Evolutionary conservation across 2,329 filamentous ascomycete genomes (phyloP), one percentile per base, ranked within the genome.

Genomic region (Cyphellophora attinorum): DNA sequence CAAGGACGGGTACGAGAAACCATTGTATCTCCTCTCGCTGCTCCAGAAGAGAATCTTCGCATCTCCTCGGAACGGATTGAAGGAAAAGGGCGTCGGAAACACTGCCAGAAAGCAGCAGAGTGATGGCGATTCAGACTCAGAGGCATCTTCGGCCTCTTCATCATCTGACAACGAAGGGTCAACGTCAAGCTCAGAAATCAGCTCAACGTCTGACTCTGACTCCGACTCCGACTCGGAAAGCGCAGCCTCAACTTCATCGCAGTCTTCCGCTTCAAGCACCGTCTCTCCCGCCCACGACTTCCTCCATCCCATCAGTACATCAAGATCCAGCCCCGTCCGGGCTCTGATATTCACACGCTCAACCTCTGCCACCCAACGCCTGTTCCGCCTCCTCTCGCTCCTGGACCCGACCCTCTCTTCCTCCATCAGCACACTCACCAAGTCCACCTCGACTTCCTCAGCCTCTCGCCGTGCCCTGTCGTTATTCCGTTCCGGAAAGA

Each of bases 311-410:
- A 85, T 1, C 85, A 94, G 60, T 82, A 86, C 89, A 56, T 95
- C 93, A 58, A 72, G 96, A 10, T 89, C 95, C 56, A 75, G 84
- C 34, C 5, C 32, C 31, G 16, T n/a, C 21, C 81, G 82, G 1
- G 71, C 79, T 51, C 93, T 98, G 52, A 79, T 98, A 42, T 98
- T 98, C 65, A 86, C 82, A 67, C 96, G 96, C 62, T 78, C 85
- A 30, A 93, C 86, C 1, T 72, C 79, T 37, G 95, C 91, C 1
- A 89, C 91, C 6, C 83, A 88, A 46, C 78, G 91, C 38, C 72
- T 98, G 4, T 86, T 94, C 52, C 84, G 94, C 54, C 72, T 93
- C 37, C 72, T 98, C 8, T 79, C 85, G 19, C 69, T 89, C 5
- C 76, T 98, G 11, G 78, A 81, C 27, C 89, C 96, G 64, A 77